Evolutionary conservation across 2,329 filamentous ascomycete genomes (phyloP), one percentile per base, ranked within the genome.

Genomic region (Nemania diffusa): DNA sequence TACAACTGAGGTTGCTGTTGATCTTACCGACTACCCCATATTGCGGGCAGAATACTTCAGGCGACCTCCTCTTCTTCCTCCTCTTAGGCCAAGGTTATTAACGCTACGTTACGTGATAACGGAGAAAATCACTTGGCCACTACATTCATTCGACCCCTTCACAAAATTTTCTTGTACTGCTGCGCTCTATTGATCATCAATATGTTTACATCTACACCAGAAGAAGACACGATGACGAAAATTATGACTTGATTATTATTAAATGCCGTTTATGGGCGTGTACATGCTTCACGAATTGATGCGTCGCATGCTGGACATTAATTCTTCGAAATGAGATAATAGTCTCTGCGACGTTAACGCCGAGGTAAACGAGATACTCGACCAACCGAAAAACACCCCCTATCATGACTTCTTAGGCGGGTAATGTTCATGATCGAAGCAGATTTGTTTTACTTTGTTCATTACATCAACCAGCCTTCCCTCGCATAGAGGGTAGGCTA

Each of bases 201-300:
- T 76, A 77, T 75, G 73, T 74, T 78, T 74, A 66, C 67, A 69
- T 73, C 62, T 60, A 64, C 69, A 59, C 65, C 68, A 69, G 64
- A 76, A 75, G 75, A 76, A 76, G 76, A 79, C 73, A 77, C 74
- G 74, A 78, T 77, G 75, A 81, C 77, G 77, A 81, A 78, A 73
- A 76, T 79, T 78, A 81, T 74, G 79, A 81, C 76, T 77, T 78
- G 75, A 74, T 74, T 76, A 75, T 76, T 77, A 75, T 78, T 74
- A 76, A 76, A 74, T 72, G 75, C 73, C 74, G 67, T 67, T 73
- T 62, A 71, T 70, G 72, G 73, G 74, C 73, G 73, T 76, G 73
- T 78, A 78, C 75, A 77, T 75, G 76, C 71, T 72, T 77, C 71
- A 77, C 72, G 76, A 78, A 70, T 74, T 74, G 73, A 77, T 69